Evolutionary conservation across 768 basidiomycete genomes (phyloP), one percentile per base, ranked within the genome.

Genomic region (Leccinum longicurvipes): DNA sequence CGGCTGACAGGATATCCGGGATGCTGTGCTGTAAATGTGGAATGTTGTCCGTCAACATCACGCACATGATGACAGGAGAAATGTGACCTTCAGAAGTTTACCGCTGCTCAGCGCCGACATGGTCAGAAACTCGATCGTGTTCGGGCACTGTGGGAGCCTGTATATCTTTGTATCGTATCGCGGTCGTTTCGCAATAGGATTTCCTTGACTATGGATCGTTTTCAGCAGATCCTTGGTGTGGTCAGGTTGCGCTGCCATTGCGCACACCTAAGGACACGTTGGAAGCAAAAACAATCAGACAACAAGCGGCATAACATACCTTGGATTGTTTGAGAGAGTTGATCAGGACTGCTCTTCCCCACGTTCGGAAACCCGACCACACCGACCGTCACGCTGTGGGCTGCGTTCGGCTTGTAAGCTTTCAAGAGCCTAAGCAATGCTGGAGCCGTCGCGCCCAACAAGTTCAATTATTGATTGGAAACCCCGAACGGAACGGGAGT

Each of bases 341-440:
- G 71, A 99, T 93, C 55, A 99, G n/a, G 67, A 64, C 86, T 90
- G 54, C 92, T 95, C 75, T 98, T 98, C 12, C 96, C 96, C 46
- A 98, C 96, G 71, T 98, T 98, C 1, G 96, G 96, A 73, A 93
- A 95, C 2, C 96, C 96, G 8, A 98, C 91, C 19, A 98, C 91
- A 14, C 93, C 93, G 50, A 95, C 82, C 0, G 91, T 93, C 50
- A 92, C 77, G 60, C 83, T 88, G 34, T 85, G 83, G 1, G 83
- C 76, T 3, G 72, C 63, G 32, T 76, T 83, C 1, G 86, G 87
- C 59, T 86, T 89, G 69, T 89, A 91, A 0, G 87, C 87, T 66
- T 96, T 97, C 39, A 96, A 76, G 2, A 96, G 77, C 50, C 87
- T 87, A 39, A 94, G 75, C 3, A 96, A 77, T 47, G 87, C 76